Evolutionary conservation across 441 rosid genomes (phyloP).

Genomic region (Theobroma grandiflorum): DNA sequence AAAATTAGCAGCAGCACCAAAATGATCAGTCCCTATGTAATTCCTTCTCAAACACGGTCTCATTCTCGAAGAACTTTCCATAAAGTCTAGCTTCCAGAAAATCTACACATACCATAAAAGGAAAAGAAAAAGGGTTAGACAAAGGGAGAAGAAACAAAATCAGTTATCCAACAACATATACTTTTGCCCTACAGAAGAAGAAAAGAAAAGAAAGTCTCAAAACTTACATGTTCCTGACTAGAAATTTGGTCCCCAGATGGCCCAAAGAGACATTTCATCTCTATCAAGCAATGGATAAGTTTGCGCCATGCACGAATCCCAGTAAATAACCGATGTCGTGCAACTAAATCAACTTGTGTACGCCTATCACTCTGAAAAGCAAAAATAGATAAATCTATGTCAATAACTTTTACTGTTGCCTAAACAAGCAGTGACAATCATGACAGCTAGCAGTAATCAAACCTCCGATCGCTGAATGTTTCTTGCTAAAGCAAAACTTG

Average conservation of each 20-base stretch:
- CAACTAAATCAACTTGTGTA: slow-evolving; percentile 76
- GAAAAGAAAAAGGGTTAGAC: slow-evolving; percentile 20
- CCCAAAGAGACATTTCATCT: slow-evolving; percentile 89
- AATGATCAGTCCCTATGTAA: slow-evolving; percentile 89
- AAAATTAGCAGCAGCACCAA: slow-evolving; percentile 92
- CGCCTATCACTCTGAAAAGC: slow-evolving; percentile 87
- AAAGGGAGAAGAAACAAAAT: slow-evolving; percentile 20
- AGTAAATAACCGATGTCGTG: slow-evolving; percentile 61
- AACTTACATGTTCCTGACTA: slow-evolving; percentile 74
- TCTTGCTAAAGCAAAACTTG: slow-evolving; percentile 99
- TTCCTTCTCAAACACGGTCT: slow-evolving; percentile 87
- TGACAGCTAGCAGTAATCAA: slow-evolving; percentile 35
- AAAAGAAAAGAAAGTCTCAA: slow-evolving; percentile 21
- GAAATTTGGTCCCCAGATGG: slow-evolving; percentile 70
- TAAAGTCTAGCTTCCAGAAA: slow-evolving; percentile 97
- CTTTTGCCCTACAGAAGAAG: background rate
- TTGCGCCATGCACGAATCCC: slow-evolving; percentile 97
- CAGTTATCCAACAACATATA: slow-evolving; percentile 24
- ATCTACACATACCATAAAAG: slow-evolving; percentile 54
- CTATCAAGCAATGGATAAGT: slow-evolving; percentile 85
- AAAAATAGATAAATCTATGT: slow-evolving; percentile 30
- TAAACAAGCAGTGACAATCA: slow-evolving; percentile 33
- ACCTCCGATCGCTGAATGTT: slow-evolving; percentile 99
- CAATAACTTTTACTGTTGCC: slow-evolving; percentile 25
- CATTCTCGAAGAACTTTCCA: slow-evolving; percentile 99